phyloP scores from a whole-genome alignment of 2,329 filamentous ascomycete genomes.

The Pyrenophora tritici-repentis region DNA sequence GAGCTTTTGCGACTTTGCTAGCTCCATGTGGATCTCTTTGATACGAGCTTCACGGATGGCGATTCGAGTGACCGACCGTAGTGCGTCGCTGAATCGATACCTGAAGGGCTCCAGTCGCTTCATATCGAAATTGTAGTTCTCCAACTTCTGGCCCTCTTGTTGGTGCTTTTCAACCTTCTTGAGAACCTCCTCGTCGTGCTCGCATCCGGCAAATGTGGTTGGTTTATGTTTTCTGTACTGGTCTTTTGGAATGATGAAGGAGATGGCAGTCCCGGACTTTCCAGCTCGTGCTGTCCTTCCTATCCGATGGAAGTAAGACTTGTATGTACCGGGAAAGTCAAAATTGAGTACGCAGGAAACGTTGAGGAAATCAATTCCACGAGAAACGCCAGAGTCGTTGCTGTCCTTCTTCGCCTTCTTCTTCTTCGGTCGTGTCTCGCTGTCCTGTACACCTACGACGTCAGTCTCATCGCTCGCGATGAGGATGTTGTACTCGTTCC shows the following conservation, averaged over 20 bases:
- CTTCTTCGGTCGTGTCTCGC: constrained; percentile 48
- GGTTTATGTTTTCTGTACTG: constrained; percentile 88
- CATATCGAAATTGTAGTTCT: constrained; percentile 95
- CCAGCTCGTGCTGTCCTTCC: constrained; percentile 91
- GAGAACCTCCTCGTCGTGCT: constrained; percentile 84
- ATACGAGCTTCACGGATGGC: constrained; percentile 88
- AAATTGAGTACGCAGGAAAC: constrained; percentile 87
- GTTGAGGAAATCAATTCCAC: constrained; percentile 96
- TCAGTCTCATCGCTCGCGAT: constrained; percentile 94
- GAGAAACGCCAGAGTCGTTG: constrained; percentile 92
- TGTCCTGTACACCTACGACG: constrained; percentile 66
- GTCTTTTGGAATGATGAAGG: constrained; percentile 84
- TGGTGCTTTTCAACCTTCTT: constrained; percentile 80
- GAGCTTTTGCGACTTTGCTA: constrained; percentile 91
- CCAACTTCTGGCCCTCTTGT: constrained; percentile 79
- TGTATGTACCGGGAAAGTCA: constrained; percentile 84
- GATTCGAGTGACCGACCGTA: constrained; percentile 86
- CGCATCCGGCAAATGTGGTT: constrained; percentile 74
- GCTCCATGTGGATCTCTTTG: constrained; percentile 83
- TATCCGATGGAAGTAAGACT: constrained; percentile 96
- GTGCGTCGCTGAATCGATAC: constrained; percentile 84
- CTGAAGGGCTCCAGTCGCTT: constrained; percentile 90
- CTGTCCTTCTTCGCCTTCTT: constrained; percentile 69
- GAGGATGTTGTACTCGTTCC: constrained; percentile 95
- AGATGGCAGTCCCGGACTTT: constrained; percentile 92